A percentile compares a stretch with the other conserved stretches of the same genome.
These are phyloP conservation scores for Lactifluus piperatus DNA, from an alignment of 768 basidiomycete species.

Conservation along the genomic window DNA sequence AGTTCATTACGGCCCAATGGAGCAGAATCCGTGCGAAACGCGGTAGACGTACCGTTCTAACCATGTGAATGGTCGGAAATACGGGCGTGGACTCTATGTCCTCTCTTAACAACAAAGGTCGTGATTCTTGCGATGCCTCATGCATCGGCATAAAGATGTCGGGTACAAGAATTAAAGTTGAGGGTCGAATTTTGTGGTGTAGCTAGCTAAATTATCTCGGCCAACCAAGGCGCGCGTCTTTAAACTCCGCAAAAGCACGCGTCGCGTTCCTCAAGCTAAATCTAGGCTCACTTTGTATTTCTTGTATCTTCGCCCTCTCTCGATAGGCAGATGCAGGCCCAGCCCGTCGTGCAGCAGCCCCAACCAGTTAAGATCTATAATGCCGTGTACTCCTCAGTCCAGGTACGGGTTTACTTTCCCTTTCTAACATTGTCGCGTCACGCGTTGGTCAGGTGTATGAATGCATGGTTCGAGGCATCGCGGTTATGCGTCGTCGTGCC, in stretches of 20 bases:
- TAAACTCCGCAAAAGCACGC: constrained; percentile 20
- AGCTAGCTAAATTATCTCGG: background rate
- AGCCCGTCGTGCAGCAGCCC: constrained; percentile 20
- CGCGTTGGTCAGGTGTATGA: constrained; percentile 69
- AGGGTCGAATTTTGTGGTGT: background rate
- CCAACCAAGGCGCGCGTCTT: constrained; percentile 7
- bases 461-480: constrained; percentile 96
- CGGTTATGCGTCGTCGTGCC: constrained; percentile 92
- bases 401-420: constrained; percentile 36
- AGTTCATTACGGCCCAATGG: background rate
- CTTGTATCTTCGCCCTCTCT: background rate
- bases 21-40: background rate
- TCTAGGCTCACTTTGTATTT: background rate
- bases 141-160: background rate
- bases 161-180: background rate
- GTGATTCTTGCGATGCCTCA: constrained; percentile 23
- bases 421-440: constrained; percentile 18
- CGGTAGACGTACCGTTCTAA: constrained; percentile 44
- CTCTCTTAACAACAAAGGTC: constrained; percentile 39
- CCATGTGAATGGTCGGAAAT: constrained; percentile 76
- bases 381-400: constrained; percentile 86
- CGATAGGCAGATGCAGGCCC: constrained; percentile 11
- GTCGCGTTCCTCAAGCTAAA: constrained; percentile 3
- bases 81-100: constrained; percentile 53
- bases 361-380: constrained; percentile 81